These are phyloP conservation scores for Pulveroboletus frians DNA, from an alignment of 768 basidiomycete species.

Conservation along the genomic window DNA sequence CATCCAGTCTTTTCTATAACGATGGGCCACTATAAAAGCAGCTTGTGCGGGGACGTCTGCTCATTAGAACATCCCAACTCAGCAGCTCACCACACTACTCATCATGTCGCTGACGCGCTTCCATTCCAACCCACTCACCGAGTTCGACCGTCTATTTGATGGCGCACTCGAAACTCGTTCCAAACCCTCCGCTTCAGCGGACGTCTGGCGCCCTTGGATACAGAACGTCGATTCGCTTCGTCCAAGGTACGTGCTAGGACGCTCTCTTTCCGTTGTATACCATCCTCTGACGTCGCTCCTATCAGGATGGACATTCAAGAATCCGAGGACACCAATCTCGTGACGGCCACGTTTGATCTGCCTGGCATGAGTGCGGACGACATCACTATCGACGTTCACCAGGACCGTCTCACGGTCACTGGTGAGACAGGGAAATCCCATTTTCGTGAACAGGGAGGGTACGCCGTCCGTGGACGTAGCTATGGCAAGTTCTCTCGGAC, in stretches of 20 bases:
- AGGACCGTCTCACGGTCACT: constrained; percentile 41
- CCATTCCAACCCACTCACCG: background rate
- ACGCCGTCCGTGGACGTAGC: constrained; percentile 36
- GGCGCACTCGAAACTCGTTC: background rate
- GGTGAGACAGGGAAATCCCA: constrained; percentile 37
- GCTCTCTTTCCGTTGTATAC: no score
- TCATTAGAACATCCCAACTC: background rate
- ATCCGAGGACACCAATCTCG: constrained; percentile 21
- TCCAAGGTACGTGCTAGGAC: no score
- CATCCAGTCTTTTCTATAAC: background rate
- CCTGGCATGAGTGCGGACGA: constrained; percentile 49
- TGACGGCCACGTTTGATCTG: constrained; percentile 43
- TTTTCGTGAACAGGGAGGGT: constrained; percentile 28
- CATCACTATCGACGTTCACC: constrained; percentile 42
- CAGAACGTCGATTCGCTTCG: background rate
- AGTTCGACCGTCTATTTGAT: background rate
- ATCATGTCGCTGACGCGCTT: background rate
- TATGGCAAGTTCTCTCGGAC: constrained; percentile 42
- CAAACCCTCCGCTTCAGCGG: background rate
- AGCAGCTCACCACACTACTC: background rate
- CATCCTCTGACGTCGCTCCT: no score
- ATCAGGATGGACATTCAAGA: constrained; percentile 24
- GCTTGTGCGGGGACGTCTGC: background rate
- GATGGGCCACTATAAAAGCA: background rate
- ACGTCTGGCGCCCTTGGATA: background rate